Conservation (phyloP, 805 yeast species). For the Vanderwaltozyma yarrowii region DNA sequence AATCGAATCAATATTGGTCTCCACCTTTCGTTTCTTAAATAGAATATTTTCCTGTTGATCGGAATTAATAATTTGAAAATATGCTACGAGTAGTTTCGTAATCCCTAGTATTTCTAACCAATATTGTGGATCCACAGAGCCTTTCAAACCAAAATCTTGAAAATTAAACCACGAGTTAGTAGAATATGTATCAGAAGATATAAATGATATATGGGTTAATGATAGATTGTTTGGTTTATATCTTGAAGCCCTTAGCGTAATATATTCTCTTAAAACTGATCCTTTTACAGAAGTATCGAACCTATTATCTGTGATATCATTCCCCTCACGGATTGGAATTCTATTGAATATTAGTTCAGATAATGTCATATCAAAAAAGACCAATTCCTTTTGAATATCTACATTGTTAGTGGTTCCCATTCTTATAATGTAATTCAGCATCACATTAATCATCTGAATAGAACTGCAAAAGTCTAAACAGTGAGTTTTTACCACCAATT, state of each 20-base stretch:
- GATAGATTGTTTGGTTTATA: conserved; percentile 8
- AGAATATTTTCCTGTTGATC: conserved; percentile 4
- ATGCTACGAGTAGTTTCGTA: conserved; percentile 9
- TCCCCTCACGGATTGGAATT: conserved; percentile 11
- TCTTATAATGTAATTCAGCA: conserved; percentile 29
- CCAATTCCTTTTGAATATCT: conserved; percentile 34
- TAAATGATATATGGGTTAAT: neutral
- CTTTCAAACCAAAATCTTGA: conserved; percentile 11
- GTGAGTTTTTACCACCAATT: conserved; percentile 33
- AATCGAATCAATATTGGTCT: conserved; percentile 5
- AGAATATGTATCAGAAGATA: neutral
- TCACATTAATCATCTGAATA: conserved; percentile 31
- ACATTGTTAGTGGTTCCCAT: conserved; percentile 35
- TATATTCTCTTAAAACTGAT: conserved; percentile 9
- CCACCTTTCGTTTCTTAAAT: conserved; percentile 16
- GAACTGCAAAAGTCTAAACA: conserved; percentile 33
- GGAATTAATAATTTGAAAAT: conserved; percentile 6
- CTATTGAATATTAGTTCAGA: conserved; percentile 30
- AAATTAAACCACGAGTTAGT: conserved; percentile 11
- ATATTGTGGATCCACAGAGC: conserved; percentile 1
- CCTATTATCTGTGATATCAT: too few relatives aligned
- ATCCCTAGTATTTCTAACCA: conserved; percentile 14
- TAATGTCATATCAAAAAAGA: conserved; percentile 37
- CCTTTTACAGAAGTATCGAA: too few relatives aligned
- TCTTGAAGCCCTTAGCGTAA: conserved; percentile 7